Base-by-base conservation (phyloP, 2,329 filamentous ascomycete species). In the Claviceps pazoutovae region DNA sequence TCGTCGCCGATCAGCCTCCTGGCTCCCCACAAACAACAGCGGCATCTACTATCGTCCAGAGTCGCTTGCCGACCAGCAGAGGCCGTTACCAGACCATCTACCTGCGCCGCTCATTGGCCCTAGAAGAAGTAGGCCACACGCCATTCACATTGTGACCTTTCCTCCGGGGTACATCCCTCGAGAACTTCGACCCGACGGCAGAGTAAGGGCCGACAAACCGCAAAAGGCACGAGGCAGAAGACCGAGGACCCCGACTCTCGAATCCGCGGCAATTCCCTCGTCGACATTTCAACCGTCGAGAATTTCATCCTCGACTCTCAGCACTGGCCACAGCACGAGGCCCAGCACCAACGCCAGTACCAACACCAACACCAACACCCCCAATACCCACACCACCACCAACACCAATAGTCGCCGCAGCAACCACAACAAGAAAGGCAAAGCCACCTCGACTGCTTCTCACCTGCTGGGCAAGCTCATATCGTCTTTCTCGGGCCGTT, bases 131-230 rank as follows among this genome's bases (percentile, higher is more conserved):
- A 62, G 69, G 38, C 68, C 68, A 11, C 68, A 71, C 56, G 63
- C 68, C 39, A 71, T 71, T 51, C 68, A 71, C 61, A 68, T 71
- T 50, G 57, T 70, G 54, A 70, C 67, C 30, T 71, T 67, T 51
- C 69, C 69, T 3, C 59, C 68, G 2, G 69, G 69, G 50, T 71
- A 71, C 60, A 63, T 74, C 23, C 73, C 73, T 17, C 65, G 66
- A 53, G 73, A 75, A 53, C 58, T 74, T 45, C 68, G 71, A 14
- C 53, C 56, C 36, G 53, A 52, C 46, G 38, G 51, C 34, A 55
- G 26, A 7, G 38, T 53, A 19, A 49, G 34, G 38, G 37, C 23
- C 43, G 30, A 30, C 23, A 30, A 37, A 23, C 19, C 44, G 21
- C 51, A 39, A 14, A 55, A 45, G 16, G 13, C 17, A 23, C 52